Evolutionary conservation across 306 rosid genomes (phyloP).

Genomic region (Prunus armeniaca): DNA sequence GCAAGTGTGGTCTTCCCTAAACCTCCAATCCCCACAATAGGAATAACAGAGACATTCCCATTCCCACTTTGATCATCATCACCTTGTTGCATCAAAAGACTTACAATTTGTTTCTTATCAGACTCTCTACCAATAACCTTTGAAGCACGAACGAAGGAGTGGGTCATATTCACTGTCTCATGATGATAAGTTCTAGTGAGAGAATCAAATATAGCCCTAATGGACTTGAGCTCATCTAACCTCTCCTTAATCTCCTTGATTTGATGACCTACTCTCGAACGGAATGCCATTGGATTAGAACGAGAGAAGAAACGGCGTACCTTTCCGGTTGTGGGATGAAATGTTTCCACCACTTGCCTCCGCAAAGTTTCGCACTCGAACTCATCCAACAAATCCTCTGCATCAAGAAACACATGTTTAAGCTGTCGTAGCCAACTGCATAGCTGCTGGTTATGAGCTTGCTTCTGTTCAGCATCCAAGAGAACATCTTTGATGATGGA

Average conservation of each 20-base stretch:
- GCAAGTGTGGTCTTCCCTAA: too few species aligned
- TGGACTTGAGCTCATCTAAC: neutral
- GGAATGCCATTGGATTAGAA: constrained; percentile 13
- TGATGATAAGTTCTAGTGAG: too few species aligned
- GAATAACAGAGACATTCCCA: too few species aligned
- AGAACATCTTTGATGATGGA: constrained; percentile 8
- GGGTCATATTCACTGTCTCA: too few species aligned
- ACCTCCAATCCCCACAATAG: too few species aligned
- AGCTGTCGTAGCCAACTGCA: constrained; percentile 16
- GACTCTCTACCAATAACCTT: too few species aligned
- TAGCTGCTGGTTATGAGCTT: neutral
- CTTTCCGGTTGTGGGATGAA: neutral
- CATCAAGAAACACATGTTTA: neutral
- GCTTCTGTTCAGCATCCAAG: constrained; percentile 33
- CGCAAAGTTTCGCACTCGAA: constrained; percentile 19
- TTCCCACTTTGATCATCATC: too few species aligned
- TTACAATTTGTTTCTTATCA: too few species aligned
- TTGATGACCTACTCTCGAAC: neutral
- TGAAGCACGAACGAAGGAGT: too few species aligned
- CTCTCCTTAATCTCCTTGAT: constrained; percentile 9
- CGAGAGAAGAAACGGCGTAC: neutral
- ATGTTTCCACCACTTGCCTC: constrained; percentile 1
- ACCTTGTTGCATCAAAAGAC: too few species aligned
- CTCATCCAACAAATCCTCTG: constrained; percentile 22
- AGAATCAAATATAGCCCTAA: too few species aligned